Evolutionary conservation across 2,329 filamentous ascomycete genomes (phyloP).

Genomic region (Aspergillus neoniger): DNA sequence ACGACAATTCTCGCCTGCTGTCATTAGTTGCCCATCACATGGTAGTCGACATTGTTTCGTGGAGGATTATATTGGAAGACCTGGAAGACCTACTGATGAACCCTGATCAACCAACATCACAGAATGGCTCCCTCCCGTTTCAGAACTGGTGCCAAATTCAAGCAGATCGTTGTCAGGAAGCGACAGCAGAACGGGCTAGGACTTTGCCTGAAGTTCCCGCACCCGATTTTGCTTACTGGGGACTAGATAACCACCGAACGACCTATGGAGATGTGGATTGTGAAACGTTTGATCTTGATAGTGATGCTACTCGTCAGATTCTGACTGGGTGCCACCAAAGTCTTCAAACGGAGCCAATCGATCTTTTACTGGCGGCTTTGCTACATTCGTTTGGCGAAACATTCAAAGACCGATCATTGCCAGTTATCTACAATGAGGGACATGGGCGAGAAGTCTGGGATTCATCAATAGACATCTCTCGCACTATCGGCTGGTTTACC

Average conservation of each 20-base stretch:
- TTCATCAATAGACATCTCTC: slow-evolving; percentile 49
- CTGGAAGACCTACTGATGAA: slow-evolving; percentile 40
- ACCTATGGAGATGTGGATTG: slow-evolving; percentile 41
- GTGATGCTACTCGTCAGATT: slow-evolving; percentile 28
- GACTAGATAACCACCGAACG: slow-evolving; percentile 29
- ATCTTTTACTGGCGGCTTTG: slow-evolving; percentile 41
- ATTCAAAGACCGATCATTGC: slow-evolving; percentile 44
- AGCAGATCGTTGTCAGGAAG: slow-evolving; percentile 24
- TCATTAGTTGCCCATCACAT: slow-evolving; percentile 43
- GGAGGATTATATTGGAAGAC: slow-evolving; percentile 43
- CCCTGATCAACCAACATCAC: slow-evolving; percentile 22
- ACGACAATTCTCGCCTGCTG: slow-evolving; percentile 32
- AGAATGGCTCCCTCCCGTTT: slow-evolving; percentile 36
- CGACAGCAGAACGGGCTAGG: slow-evolving; percentile 16
- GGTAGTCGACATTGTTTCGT: slow-evolving; percentile 44
- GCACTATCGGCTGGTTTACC: slow-evolving; percentile 56
- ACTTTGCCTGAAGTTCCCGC: slow-evolving; percentile 27
- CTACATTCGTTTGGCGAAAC: slow-evolving; percentile 47
- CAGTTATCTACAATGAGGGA: slow-evolving; percentile 52
- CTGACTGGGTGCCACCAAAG: slow-evolving; percentile 36
- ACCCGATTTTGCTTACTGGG: slow-evolving; percentile 40
- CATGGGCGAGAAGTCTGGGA: slow-evolving; percentile 53
- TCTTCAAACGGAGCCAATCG: slow-evolving; percentile 39
- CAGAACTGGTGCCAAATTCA: slow-evolving; percentile 42
- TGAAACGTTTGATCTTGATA: slow-evolving; percentile 37